Evolutionary conservation across 2,329 filamentous ascomycete species (phyloP).

Genomic region (Ophiosphaerella korrae): DNA sequence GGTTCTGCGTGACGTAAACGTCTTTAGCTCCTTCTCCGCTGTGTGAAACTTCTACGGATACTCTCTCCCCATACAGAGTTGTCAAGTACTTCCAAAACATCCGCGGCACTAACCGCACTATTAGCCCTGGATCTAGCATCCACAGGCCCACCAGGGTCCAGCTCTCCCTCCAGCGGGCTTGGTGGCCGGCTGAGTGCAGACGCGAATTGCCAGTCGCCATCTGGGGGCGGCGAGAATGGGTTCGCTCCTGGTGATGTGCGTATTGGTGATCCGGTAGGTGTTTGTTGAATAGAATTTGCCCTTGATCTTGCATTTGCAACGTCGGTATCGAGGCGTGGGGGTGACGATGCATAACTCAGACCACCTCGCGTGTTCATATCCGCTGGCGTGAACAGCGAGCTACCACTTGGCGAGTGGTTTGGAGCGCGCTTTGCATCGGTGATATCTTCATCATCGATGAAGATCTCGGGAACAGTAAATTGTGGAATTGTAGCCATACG

Average conservation of each 20-base stretch:
- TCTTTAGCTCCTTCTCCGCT: constrained; percentile 50
- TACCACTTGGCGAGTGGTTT: constrained; percentile 39
- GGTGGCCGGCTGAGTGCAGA: constrained; percentile 48
- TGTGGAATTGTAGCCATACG: constrained; percentile 80
- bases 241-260: constrained; percentile 33
- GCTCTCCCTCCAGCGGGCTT: constrained; percentile 38
- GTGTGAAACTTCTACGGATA: constrained; percentile 84
- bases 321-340: constrained; percentile 34
- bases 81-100: constrained; percentile 83
- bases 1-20: neutral
- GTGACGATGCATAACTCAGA: constrained; percentile 33
- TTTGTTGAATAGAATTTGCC: constrained; percentile 47
- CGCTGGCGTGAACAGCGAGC: constrained; percentile 41
- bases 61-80: constrained; percentile 93
- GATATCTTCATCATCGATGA: constrained; percentile 78
- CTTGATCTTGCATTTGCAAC: constrained; percentile 32
- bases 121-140: constrained; percentile 64
- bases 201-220: constrained; percentile 54
- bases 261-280: constrained; percentile 43
- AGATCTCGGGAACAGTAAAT: constrained; percentile 86
- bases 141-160: constrained; percentile 27
- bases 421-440: constrained; percentile 45
- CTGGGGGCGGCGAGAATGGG: constrained; percentile 35
- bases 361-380: constrained; percentile 33
- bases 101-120: constrained; percentile 73